Base-by-base conservation (phyloP, 2,329 filamentous ascomycete genomes). In the Phaeosphaeriaceae sp. region DNA sequence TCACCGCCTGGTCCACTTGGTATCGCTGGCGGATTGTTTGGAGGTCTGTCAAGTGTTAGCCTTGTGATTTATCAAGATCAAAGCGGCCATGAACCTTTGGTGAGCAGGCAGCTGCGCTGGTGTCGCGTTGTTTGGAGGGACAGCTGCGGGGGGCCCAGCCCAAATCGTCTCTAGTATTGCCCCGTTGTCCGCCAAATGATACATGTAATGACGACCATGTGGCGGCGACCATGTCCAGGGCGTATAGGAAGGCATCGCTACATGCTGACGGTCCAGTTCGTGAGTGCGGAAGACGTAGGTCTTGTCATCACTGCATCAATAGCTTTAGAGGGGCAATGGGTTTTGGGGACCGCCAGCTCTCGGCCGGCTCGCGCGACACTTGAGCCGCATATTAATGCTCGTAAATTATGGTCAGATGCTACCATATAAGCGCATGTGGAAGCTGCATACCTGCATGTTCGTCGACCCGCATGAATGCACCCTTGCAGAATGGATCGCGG, bases 161-260 rank as follows among this genome's bases (percentile, higher is more conserved):
- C 55, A 57, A 30, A 52, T 10, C 10, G 55, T 57, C 1, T 57
- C 43, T 3, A 42, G 10, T 26, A 57, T 44, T 8, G 49, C 32
- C 5, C 55, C 49, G 49, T 57, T 49, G 8, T 52, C 55, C 8
- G 19, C 24, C 5, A 57, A 1, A n/a, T 49, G 50, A 30, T 57
- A 57, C 3, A 30, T 51, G 15, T 66, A 68, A 46, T 68, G 63
- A 10, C 57, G 60, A 1, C 50, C 28, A n/a, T 68, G 54, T 28
- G 56, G 50, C 28, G 44, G 23, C 42, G 65, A 68, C 65, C 65
- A 68, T 5, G 58, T 56, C 65, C 65, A 68, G 17, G 58, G 44
- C 5, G 61, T 56, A 43, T 65, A 67, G 4, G 11, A 49, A n/a
- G 55, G 22, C 62, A 67, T 65, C n/a, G 54, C 63, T 42, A 58